Percentiles rank a stretch among this genome's conserved stretches.
Conservation (phyloP, 257 asterid genomes). For the Gynochthodes officinalis region DNA sequence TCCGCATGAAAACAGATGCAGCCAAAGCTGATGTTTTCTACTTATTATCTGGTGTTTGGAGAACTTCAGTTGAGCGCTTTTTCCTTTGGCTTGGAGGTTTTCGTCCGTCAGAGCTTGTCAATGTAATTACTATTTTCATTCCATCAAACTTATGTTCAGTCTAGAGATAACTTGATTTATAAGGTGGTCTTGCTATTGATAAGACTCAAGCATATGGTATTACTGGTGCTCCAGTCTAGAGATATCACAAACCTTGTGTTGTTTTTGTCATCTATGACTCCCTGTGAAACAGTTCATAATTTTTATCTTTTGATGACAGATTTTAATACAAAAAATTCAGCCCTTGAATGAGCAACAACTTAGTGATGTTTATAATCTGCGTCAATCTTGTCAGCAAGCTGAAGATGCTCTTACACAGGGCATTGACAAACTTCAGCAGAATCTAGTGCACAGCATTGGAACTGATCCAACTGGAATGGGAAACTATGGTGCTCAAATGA, state of each 20-base stretch:
- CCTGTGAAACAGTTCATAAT: neutral
- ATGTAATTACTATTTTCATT: constrained; percentile 31
- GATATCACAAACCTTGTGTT: neutral
- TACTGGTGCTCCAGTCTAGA: neutral
- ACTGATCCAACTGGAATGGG: constrained; percentile 46
- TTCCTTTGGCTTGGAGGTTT: constrained; percentile 98
- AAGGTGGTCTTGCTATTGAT: neutral
- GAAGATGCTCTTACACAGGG: constrained; percentile 95
- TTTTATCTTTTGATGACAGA: constrained; percentile 32
- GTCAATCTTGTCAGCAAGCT: constrained; percentile 83
- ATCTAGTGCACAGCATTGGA: constrained; percentile 61
- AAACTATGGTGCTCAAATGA: constrained; percentile 50
- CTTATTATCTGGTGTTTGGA: constrained; percentile 79
- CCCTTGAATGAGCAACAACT: constrained; percentile 65
- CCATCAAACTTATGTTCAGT: neutral
- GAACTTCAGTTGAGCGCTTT: constrained; percentile 76
- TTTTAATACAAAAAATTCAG: constrained; percentile 65
- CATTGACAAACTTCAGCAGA: constrained; percentile 86
- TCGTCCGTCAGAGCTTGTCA: constrained; percentile 83
- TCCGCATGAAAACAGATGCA: constrained; percentile 71
- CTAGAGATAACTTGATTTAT: neutral
- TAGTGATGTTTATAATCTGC: constrained; percentile 41
- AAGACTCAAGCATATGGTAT: too few species aligned
- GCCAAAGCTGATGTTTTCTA: constrained; percentile 83
- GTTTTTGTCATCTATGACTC: neutral